phyloP scores from a whole-genome alignment of 306 rosid genomes.

The Vicia faba region DNA sequence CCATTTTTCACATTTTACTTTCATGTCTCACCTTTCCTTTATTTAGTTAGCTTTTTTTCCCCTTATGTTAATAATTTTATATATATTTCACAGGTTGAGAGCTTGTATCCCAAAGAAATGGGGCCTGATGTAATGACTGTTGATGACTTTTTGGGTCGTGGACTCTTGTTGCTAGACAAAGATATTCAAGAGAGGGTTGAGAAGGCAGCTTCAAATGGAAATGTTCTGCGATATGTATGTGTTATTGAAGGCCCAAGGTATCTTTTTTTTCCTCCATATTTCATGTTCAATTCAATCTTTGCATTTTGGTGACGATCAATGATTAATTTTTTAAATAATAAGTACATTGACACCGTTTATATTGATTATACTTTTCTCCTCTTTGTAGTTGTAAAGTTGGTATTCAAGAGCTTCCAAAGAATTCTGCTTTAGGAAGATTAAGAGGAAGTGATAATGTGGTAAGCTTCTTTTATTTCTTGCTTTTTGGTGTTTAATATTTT shows the following conservation, averaged over 20 bases:
- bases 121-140: conserved; percentile 68
- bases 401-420: conserved; percentile 75
- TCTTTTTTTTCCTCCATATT: conserved; percentile 29
- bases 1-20: conserved; percentile 17
- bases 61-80: neutral
- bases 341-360: conserved; percentile 9
- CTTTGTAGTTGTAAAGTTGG: conserved; percentile 78
- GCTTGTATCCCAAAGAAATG: conserved; percentile 94
- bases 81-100: conserved; percentile 64
- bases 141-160: conserved; percentile 65
- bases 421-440: conserved; percentile 85
- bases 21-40: conserved; percentile 5
- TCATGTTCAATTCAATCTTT: conserved; percentile 11
- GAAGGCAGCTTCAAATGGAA: conserved; percentile 75
- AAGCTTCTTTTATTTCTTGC: conserved; percentile 35
- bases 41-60: neutral
- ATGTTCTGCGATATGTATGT: conserved; percentile 87
- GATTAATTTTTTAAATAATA: neutral
- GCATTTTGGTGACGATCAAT: neutral
- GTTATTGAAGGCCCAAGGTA: conserved; percentile 69
- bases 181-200: conserved; percentile 77
- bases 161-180: conserved; percentile 60
- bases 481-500: neutral
- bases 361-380: neutral
- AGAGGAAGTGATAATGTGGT: conserved; percentile 99